A percentile compares a stretch with the other conserved stretches of the same genome.
phyloP scores from a whole-genome alignment of 2,329 filamentous ascomycete species.

The Endocalyx cinctus region DNA sequence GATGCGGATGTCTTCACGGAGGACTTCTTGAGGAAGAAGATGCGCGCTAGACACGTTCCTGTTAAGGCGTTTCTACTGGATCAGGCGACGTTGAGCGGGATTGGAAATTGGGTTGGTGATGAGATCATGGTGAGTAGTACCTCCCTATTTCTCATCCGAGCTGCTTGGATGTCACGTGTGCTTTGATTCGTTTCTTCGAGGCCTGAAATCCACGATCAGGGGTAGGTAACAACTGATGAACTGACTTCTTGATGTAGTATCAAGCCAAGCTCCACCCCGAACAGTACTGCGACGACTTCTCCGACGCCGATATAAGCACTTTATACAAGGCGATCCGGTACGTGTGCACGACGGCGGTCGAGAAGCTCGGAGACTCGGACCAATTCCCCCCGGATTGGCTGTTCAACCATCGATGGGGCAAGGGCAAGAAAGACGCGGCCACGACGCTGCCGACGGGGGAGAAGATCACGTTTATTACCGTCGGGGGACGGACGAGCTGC shows the following conservation, averaged over 20 bases:
- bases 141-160: too few species aligned
- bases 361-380: slow-evolving; percentile 73
- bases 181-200: too few species aligned
- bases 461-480: slow-evolving; percentile 79
- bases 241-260: too few species aligned
- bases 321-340: slow-evolving; percentile 71
- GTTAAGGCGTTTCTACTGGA: slow-evolving; percentile 86
- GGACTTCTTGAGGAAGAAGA: slow-evolving; percentile 66
- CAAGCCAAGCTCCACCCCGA: slow-evolving; percentile 87
- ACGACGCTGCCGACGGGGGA: slow-evolving; percentile 75
- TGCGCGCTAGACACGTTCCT: slow-evolving; percentile 74
- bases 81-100: slow-evolving; percentile 82
- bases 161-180: too few species aligned
- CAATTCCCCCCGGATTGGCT: slow-evolving; percentile 85
- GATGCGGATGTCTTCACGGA: slow-evolving; percentile 75
- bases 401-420: slow-evolving; percentile 84
- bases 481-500: slow-evolving; percentile 87
- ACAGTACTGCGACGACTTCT: slow-evolving; percentile 83
- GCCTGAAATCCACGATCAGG: too few species aligned
- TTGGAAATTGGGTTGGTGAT: slow-evolving; percentile 97
- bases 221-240: too few species aligned
- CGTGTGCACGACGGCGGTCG: slow-evolving; percentile 76
- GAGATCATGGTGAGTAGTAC: too few species aligned
- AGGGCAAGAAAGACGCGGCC: slow-evolving; percentile 69
- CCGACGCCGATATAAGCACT: slow-evolving; percentile 62